Evolutionary conservation across 1,284 basidiomycete species (phyloP).

Genomic region (Phylloboletellus chloephorus): DNA sequence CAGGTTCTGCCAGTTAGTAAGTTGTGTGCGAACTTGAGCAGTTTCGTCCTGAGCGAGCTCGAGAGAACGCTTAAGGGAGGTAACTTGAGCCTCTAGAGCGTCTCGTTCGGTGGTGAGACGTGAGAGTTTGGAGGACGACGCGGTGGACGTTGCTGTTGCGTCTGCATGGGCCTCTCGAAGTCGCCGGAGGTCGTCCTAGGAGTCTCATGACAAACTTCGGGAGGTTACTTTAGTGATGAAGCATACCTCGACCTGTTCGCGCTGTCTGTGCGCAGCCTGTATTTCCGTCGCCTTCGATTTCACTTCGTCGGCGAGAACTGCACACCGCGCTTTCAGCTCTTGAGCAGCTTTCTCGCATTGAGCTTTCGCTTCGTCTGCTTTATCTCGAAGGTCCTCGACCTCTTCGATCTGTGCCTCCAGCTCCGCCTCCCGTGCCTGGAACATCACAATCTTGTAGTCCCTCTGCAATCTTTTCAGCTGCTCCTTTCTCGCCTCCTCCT

Average conservation of each 20-base stretch:
- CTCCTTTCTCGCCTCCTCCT: constrained; percentile 48
- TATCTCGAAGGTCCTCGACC: constrained; percentile 39
- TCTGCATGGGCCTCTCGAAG: constrained; percentile 45
- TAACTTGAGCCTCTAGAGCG: constrained; percentile 45
- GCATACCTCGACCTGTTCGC: constrained; percentile 42
- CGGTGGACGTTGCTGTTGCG: constrained; percentile 41
- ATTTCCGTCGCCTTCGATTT: constrained; percentile 37
- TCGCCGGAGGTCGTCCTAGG: constrained; percentile 39
- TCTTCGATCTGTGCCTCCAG: constrained; percentile 47
- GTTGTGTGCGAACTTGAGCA: constrained; percentile 52
- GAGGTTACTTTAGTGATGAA: background rate
- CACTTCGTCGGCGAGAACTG: constrained; percentile 33
- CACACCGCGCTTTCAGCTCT: constrained; percentile 33
- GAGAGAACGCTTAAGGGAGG: constrained; percentile 50
- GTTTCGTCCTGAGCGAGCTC: constrained; percentile 53
- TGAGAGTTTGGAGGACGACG: constrained; percentile 47
- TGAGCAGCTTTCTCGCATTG: constrained; percentile 18
- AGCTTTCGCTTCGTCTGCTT: constrained; percentile 30
- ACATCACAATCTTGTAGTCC: constrained; percentile 59
- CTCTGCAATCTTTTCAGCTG: constrained; percentile 51
- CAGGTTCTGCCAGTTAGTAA: constrained; percentile 61
- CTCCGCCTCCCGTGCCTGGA: constrained; percentile 56
- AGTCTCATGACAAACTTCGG: constrained; percentile 1
- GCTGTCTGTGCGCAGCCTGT: constrained; percentile 36
- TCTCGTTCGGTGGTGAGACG: constrained; percentile 55